Evolutionary conservation across 2,329 filamentous ascomycete genomes (phyloP), one percentile per base, ranked within the genome.

Genomic region (Pseudogymnoascus sp.): DNA sequence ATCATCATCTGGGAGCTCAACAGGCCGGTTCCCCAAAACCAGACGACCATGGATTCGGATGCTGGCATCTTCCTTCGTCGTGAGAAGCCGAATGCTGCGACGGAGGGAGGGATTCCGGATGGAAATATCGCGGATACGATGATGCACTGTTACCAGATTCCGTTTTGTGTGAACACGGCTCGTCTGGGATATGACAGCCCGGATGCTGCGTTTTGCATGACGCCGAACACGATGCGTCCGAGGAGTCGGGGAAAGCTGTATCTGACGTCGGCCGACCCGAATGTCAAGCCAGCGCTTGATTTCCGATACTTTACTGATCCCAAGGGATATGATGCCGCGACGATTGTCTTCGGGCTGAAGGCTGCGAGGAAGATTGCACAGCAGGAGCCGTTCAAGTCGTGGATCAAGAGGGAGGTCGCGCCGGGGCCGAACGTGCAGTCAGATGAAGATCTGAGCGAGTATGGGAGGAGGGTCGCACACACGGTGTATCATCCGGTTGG

Each of bases 111-210:
- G 5, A 72, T 83, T 42, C 74, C 78, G 1, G 91, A 96, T 69
- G 89, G 89, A 61, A 84, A 89, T 66, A 87, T 90, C 63, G 89
- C 89, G 67, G 92, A 96, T 73, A 78, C 96, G 71, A 96, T 96
- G 92, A 95, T 95, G 89, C 91, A 96, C 79, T 96, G 91, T 83
- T 96, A 96, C 80, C 92, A 96, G 78, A 96, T 96, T 69, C 91
- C 91, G 62, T 96, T 96, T 78, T 90, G 88, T 66, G 85, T 92
- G 69, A 96, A 96, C 82, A 96, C 91, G 1, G 79, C 83, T 63
- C 87, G 90, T 42, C 82, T 96, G 10, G 91, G 91, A 68, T 96
- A 87, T 72, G 70, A 72, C 28, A 70, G 69, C 1, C 75, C 76
- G 3, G 73, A 78, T 64, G 81, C 86, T 67, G 77, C 85, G 60